These are phyloP conservation scores for Xylaria nigripes DNA, from an alignment of 495 filamentous ascomycete genomes.

Conservation along the genomic window DNA sequence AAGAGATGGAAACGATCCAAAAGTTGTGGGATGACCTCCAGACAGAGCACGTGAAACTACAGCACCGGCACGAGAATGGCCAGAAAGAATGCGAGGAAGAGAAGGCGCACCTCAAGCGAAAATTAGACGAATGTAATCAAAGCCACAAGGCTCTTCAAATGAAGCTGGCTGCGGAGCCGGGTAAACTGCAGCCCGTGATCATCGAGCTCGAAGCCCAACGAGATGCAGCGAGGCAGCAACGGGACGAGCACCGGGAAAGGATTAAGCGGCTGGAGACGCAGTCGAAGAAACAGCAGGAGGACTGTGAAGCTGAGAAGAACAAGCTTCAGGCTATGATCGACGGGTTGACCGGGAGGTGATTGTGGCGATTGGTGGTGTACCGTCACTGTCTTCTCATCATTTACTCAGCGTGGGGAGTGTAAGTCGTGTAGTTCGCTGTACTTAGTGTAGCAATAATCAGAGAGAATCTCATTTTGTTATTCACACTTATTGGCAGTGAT, in stretches of 20 bases:
- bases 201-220: conserved; percentile 14
- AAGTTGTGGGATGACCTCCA: background rate
- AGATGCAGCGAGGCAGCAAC: conserved; percentile 15
- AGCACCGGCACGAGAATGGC: conserved; percentile 4
- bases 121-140: conserved; percentile 3
- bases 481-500: background rate
- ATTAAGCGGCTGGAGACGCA: conserved; percentile 5
- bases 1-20: background rate
- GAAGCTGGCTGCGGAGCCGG: conserved; percentile 12
- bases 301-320: background rate
- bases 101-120: conserved; percentile 15
- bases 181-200: conserved; percentile 16
- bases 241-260: conserved; percentile 6
- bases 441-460: background rate
- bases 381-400: background rate
- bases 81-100: conserved; percentile 4
- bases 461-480: conserved; percentile 6
- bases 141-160: conserved; percentile 9
- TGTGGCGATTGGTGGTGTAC: too few relatives aligned
- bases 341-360: background rate
- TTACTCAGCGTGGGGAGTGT: too few relatives aligned
- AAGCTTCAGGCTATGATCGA: background rate
- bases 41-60: conserved; percentile 2
- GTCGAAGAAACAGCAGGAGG: background rate
- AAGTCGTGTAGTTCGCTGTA: too few relatives aligned